Conservation (phyloP, 371 early-diverging fungal genomes). For the Rhizopus stolonifer region DNA sequence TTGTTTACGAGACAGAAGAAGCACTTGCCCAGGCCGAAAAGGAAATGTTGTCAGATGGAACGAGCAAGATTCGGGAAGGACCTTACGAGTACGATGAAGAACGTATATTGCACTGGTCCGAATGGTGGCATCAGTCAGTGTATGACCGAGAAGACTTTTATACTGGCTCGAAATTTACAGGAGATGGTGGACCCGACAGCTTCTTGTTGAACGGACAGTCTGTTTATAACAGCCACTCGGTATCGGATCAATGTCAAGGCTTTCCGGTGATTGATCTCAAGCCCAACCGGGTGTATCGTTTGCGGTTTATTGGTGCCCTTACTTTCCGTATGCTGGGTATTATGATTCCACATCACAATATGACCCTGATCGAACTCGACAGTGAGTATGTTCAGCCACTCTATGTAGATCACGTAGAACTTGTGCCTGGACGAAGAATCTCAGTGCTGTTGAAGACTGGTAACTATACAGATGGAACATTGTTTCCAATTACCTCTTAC, state of each 20-base stretch:
- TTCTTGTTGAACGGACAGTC: slow-evolving; percentile 36
- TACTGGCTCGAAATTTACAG: slow-evolving; percentile 19
- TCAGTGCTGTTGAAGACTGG: slow-evolving; percentile 35
- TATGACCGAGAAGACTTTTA: slow-evolving; percentile 19
- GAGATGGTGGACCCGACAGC: slow-evolving; percentile 25
- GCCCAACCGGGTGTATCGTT: slow-evolving; percentile 30
- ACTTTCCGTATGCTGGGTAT: slow-evolving; percentile 39
- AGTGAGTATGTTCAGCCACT: slow-evolving; percentile 32
- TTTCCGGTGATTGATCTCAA: slow-evolving; percentile 27
- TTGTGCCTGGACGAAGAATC: slow-evolving; percentile 39
- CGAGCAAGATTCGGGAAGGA: slow-evolving; percentile 6
- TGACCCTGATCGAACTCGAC: slow-evolving; percentile 45
- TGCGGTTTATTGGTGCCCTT: slow-evolving; percentile 35
- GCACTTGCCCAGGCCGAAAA: slow-evolving; percentile 4
- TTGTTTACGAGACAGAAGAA: slow-evolving; percentile 41
- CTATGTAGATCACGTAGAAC: slow-evolving; percentile 25
- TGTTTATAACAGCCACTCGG: slow-evolving; percentile 12
- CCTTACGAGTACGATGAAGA: slow-evolving; percentile 49
- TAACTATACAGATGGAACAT: slow-evolving; percentile 13
- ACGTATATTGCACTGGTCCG: slow-evolving; percentile 34
- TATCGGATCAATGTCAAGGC: slow-evolving; percentile 22
- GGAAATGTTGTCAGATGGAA: slow-evolving; percentile 3
- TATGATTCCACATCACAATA: slow-evolving; percentile 25
- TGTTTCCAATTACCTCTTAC: slow-evolving; percentile 26
- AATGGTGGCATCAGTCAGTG: slow-evolving; percentile 44